phyloP scores from a whole-genome alignment of 164 flowering plant genomes.

The Macadamia tetraphylla region DNA sequence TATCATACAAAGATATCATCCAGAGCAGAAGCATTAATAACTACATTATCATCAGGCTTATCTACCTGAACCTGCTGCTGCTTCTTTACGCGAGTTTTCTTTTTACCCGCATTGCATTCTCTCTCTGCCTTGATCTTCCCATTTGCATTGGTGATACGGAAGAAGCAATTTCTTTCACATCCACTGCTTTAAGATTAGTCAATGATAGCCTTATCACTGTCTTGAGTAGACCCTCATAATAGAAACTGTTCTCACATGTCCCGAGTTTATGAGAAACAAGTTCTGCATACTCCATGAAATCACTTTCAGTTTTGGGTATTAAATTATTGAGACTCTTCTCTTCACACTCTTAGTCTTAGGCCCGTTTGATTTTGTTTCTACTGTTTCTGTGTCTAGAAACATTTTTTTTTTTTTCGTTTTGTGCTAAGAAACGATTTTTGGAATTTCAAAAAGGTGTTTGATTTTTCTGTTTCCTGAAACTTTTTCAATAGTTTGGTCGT shows the following conservation, averaged over 20 bases:
- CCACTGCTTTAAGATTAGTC: constrained; percentile 73
- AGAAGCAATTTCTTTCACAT: constrained; percentile 91
- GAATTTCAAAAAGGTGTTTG: too few species aligned
- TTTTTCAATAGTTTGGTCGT: too few species aligned
- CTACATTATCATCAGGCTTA: constrained; percentile 67
- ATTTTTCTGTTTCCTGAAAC: too few species aligned
- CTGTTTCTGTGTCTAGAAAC: too few species aligned
- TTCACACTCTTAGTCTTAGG: constrained; percentile 59
- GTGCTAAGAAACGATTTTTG: too few species aligned
- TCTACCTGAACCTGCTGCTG: constrained; percentile 75
- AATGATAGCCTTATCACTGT: constrained; percentile 82
- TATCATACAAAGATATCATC: constrained; percentile 85
- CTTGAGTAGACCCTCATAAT: constrained; percentile 76
- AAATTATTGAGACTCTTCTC: constrained; percentile 78
- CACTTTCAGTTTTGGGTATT: constrained; percentile 88
- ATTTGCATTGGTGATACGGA: constrained; percentile 83
- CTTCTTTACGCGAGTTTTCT: constrained; percentile 78
- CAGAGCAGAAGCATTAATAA: constrained; percentile 30
- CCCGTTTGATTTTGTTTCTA: too few species aligned
- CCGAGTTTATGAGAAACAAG: constrained; percentile 72
- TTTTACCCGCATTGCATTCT: constrained; percentile 86
- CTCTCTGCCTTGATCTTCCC: constrained; percentile 93
- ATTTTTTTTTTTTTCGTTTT: too few species aligned
- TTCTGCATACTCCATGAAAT: constrained; percentile 87
- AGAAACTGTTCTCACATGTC: constrained; percentile 90